Evolutionary conservation across 1,284 basidiomycete genomes (phyloP).

Genomic region (Boletellus deceptivus): DNA sequence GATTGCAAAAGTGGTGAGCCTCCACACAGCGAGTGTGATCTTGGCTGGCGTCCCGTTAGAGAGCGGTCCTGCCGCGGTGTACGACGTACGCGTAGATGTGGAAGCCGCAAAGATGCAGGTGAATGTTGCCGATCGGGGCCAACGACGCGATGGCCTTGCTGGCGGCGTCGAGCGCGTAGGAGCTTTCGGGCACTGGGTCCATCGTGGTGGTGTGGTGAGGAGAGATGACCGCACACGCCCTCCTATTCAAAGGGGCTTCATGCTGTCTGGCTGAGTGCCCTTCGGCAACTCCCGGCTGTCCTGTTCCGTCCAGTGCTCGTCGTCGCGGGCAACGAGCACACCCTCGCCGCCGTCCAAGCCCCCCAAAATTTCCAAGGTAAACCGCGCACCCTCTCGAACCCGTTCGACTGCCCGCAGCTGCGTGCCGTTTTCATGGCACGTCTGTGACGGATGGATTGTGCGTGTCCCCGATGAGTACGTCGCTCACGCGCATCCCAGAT

Average conservation of each 20-base stretch:
- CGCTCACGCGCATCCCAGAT: conserved; percentile 45
- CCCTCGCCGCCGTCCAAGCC: conserved; percentile 8
- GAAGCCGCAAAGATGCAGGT: conserved; percentile 50
- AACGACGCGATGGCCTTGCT: conserved; percentile 45
- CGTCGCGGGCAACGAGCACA: conserved; percentile 39
- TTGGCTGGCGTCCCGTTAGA: conserved; percentile 11
- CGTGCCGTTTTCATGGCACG: neutral
- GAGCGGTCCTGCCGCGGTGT: neutral
- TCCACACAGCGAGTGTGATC: conserved; percentile 38
- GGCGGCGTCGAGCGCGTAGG: conserved; percentile 28
- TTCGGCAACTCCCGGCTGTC: conserved; percentile 28
- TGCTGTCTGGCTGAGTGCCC: neutral
- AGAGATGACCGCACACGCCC: conserved; percentile 3
- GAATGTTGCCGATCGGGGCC: conserved; percentile 44
- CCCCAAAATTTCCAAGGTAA: conserved; percentile 24
- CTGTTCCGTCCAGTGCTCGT: conserved; percentile 21
- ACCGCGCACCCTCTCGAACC: neutral
- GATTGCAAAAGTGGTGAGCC: conserved; percentile 33
- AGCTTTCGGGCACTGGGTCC: conserved; percentile 14
- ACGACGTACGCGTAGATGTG: conserved; percentile 37
- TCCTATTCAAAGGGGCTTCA: conserved; percentile 13
- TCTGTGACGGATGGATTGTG: conserved; percentile 22
- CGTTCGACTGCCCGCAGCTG: neutral
- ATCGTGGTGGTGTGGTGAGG: conserved; percentile 5
- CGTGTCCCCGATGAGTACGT: conserved; percentile 35